A percentile compares a stretch with the other conserved stretches of the same genome.
These are phyloP conservation scores for Leccinum cinnamomeum DNA, from an alignment of 1,284 basidiomycete genomes.

Conservation along the genomic window DNA sequence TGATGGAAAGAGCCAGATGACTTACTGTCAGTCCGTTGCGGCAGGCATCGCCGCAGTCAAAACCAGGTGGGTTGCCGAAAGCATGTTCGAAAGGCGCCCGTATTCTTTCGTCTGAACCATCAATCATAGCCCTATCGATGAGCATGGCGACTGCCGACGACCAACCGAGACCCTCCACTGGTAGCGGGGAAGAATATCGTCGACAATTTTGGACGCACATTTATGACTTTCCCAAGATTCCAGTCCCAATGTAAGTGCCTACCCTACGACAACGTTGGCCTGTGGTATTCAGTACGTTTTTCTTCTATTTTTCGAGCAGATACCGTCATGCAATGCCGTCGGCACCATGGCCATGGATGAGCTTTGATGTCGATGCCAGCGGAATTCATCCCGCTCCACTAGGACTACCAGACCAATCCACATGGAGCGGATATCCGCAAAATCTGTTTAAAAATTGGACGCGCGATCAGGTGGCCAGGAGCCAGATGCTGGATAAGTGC, in stretches of 20 bases:
- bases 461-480: slow-evolving; percentile 40
- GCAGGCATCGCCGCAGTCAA: not conserved
- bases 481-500: slow-evolving; percentile 36
- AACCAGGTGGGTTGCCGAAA: not conserved
- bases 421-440: slow-evolving; percentile 44
- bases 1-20: slow-evolving; percentile 18
- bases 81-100: not conserved
- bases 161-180: not conserved
- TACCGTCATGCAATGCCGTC: slow-evolving; percentile 38
- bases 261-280: not conserved
- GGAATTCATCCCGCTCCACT: slow-evolving; percentile 1
- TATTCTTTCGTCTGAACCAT: slow-evolving; percentile 1
- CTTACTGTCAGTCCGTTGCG: not conserved
- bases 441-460: slow-evolving; percentile 53
- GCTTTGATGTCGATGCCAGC: slow-evolving; percentile 22
- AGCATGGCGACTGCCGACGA: not conserved
- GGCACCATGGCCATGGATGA: slow-evolving; percentile 39
- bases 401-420: not conserved
- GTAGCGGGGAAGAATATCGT: not conserved
- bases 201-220: slow-evolving; percentile 3
- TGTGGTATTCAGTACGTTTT: not conserved
- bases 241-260: slow-evolving; percentile 26
- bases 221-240: slow-evolving; percentile 16
- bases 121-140: slow-evolving; percentile 13
- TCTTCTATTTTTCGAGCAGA: slow-evolving; percentile 12